These are phyloP conservation scores for Sordaria brevicollis DNA, from an alignment of 495 filamentous ascomycete genomes.

Conservation along the genomic window DNA sequence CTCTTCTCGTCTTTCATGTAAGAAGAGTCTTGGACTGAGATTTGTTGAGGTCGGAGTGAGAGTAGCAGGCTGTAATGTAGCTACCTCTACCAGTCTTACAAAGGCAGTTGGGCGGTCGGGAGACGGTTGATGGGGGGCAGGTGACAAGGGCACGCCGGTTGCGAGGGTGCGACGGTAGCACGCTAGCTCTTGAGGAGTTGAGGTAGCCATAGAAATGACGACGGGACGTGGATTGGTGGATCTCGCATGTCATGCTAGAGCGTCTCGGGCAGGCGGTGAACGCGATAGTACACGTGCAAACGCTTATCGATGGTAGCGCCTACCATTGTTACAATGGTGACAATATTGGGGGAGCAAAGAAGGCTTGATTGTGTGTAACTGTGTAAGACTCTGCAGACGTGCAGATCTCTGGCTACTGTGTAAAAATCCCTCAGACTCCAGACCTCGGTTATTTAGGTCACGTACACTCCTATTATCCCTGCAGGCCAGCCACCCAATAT, in stretches of 20 bases:
- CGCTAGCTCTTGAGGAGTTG: too few species aligned
- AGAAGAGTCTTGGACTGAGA: neutral
- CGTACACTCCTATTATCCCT: too few species aligned
- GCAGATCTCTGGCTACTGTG: too few species aligned
- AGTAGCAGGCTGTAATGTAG: neutral
- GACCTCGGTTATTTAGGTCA: too few species aligned
- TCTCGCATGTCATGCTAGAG: neutral
- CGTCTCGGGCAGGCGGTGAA: neutral
- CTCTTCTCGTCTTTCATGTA: neutral
- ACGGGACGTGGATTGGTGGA: neutral
- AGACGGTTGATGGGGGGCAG: neutral
- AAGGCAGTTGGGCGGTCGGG: neutral
- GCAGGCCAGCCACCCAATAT: too few species aligned
- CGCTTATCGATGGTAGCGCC: neutral
- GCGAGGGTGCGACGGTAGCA: neutral
- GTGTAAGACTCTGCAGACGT: too few species aligned
- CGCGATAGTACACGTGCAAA: neutral
- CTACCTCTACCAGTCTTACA: too few species aligned
- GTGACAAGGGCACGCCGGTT: neutral
- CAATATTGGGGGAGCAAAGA: too few species aligned
- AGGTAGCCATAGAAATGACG: neutral
- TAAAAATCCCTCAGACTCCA: too few species aligned
- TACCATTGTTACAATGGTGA: neutral
- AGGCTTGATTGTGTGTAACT: too few species aligned
- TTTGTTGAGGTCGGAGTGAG: neutral